A percentile compares a stretch with the other conserved stretches of the same genome.
Evolutionary conservation across 495 filamentous ascomycete genomes (phyloP).

Genomic region (Hypoxylon lenormandii): DNA sequence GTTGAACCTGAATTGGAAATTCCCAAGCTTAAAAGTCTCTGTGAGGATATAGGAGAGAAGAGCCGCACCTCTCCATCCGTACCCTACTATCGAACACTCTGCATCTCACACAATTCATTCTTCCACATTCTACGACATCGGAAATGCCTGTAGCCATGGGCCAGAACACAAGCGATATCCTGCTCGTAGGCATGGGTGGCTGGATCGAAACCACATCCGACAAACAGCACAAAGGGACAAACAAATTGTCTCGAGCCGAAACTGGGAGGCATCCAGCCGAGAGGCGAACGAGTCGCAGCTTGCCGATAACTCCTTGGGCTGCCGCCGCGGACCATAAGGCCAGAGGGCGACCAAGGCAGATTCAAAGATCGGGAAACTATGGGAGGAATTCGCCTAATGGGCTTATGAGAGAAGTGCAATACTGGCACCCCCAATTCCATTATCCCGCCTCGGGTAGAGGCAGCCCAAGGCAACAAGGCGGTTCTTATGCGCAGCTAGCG

Average conservation of each 20-base stretch:
- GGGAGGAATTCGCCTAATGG: not conserved
- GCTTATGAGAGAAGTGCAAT: not conserved
- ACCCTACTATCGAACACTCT: not conserved
- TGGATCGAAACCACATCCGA: not conserved
- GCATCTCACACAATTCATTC: not conserved
- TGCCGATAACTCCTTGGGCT: not conserved
- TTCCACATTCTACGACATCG: not conserved
- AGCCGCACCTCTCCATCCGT: conserved; percentile 5
- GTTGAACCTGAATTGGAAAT: not conserved
- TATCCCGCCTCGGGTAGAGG: not conserved
- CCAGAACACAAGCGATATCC: not conserved
- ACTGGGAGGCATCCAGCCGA: not conserved
- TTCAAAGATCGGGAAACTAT: not conserved
- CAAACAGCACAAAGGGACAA: not conserved
- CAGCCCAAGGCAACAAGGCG: not conserved
- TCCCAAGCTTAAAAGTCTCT: not conserved
- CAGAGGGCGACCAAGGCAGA: not conserved
- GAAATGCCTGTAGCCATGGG: not conserved
- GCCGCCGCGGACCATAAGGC: conserved; percentile 10
- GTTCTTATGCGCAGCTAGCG: not conserved
- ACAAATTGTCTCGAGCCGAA: not conserved
- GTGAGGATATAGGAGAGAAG: conserved; percentile 7
- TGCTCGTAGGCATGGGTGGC: conserved; percentile 8
- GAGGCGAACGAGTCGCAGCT: not conserved
- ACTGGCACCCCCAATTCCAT: not conserved